Conservation (phyloP, 345 rosid genomes). For the Ceriops decandra region DNA sequence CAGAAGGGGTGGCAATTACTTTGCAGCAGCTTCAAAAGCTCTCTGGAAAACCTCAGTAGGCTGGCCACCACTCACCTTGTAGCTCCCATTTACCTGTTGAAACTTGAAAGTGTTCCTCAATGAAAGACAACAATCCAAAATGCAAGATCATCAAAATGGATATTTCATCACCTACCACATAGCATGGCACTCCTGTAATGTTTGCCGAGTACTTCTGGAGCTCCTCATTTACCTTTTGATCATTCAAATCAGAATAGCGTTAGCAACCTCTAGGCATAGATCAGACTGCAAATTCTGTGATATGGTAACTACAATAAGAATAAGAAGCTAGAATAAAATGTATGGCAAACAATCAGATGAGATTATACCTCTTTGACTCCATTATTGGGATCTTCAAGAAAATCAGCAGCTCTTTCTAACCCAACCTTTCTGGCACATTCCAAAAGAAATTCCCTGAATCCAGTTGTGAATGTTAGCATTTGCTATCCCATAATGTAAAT, state of each 20-base stretch:
- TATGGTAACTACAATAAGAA: neutral
- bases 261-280: too few species aligned
- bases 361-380: constrained; percentile 56
- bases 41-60: constrained; percentile 63
- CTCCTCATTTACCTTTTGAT: constrained; percentile 61
- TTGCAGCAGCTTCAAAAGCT: constrained; percentile 55
- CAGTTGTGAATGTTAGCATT: constrained; percentile 1
- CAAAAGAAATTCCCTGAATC: constrained; percentile 67
- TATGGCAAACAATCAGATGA: neutral
- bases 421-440: constrained; percentile 71
- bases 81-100: constrained; percentile 75
- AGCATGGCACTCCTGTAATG: constrained; percentile 76
- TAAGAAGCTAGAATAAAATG: neutral
- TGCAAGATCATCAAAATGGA: neutral
- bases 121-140: neutral
- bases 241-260: too few species aligned
- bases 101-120: neutral
- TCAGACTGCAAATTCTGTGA: too few species aligned
- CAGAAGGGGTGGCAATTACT: constrained; percentile 19
- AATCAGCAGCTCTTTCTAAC: constrained; percentile 75
- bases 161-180: constrained; percentile 42
- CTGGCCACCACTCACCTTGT: constrained; percentile 71
- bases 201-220: constrained; percentile 51
- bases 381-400: constrained; percentile 65
- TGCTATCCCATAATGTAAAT: neutral